A percentile compares a stretch with the other conserved stretches of the same genome.
Evolutionary conservation across 2,329 filamentous ascomycete genomes (phyloP).

Genomic region (Cryphonectria naterciae): DNA sequence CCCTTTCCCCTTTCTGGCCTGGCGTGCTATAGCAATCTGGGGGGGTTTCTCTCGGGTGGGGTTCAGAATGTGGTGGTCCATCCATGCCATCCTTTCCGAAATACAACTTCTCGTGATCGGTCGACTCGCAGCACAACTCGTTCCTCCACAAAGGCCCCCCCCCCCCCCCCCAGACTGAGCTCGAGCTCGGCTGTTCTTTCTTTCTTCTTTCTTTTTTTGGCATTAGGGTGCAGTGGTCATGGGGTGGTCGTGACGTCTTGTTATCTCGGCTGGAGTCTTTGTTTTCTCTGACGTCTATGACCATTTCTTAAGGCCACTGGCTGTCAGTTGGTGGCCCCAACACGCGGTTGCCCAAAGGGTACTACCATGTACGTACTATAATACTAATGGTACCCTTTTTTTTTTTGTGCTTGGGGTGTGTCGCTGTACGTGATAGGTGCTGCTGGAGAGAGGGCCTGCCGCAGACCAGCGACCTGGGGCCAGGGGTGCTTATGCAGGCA

Average conservation of each 20-base stretch:
- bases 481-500: conserved; percentile 1
- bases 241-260: background rate
- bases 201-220: background rate
- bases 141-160: background rate
- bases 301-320: background rate
- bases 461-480: background rate
- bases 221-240: background rate
- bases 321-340: background rate
- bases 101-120: conserved; percentile 10
- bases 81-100: conserved; percentile 6
- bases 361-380: background rate
- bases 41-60: background rate
- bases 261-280: background rate
- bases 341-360: background rate
- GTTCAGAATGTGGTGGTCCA: background rate
- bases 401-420: background rate
- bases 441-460: background rate
- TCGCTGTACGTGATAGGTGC: background rate
- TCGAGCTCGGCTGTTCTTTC: background rate
- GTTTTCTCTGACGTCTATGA: background rate
- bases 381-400: background rate
- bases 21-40: conserved; percentile 5
- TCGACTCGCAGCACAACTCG: background rate
- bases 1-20: conserved; percentile 5
- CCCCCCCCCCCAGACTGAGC: background rate